Conservation (phyloP, 2,329 filamentous ascomycete genomes). For the Aspergillus melleus region DNA sequence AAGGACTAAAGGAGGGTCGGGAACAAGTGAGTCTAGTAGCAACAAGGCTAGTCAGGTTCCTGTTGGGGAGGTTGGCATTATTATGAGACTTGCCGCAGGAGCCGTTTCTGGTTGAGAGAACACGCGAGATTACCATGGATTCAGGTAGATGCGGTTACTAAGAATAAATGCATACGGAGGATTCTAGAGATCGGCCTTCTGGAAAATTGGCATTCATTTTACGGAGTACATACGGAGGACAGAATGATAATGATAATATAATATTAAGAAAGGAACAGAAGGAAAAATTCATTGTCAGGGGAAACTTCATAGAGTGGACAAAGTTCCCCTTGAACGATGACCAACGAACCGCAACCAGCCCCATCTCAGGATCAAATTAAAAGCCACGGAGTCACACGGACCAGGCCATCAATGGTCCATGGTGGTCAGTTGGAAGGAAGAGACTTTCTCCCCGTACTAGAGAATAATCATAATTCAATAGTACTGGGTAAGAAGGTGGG, state of each 20-base stretch:
- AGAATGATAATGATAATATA: too few species aligned
- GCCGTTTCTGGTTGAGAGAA: conserved; percentile 1
- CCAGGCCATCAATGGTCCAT: background rate
- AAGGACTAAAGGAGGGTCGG: background rate
- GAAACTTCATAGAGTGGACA: background rate
- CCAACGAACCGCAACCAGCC: too few species aligned
- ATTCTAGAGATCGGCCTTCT: too few species aligned
- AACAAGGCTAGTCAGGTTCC: background rate
- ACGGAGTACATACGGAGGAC: too few species aligned
- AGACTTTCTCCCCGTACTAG: background rate
- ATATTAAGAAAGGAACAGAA: too few species aligned
- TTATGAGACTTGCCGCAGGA: background rate
- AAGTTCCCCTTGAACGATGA: background rate
- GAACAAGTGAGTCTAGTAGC: background rate
- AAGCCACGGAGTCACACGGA: background rate
- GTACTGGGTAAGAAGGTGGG: background rate
- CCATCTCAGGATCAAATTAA: background rate
- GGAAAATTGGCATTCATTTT: too few species aligned
- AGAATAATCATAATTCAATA: background rate
- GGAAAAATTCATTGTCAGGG: too few species aligned
- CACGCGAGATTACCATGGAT: background rate
- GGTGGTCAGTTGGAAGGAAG: background rate
- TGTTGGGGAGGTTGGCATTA: background rate
- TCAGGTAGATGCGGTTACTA: background rate
- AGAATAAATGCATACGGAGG: too few species aligned